phyloP scores from a whole-genome alignment of 2,329 filamentous ascomycete species.

The Epichloe bromicola region DNA sequence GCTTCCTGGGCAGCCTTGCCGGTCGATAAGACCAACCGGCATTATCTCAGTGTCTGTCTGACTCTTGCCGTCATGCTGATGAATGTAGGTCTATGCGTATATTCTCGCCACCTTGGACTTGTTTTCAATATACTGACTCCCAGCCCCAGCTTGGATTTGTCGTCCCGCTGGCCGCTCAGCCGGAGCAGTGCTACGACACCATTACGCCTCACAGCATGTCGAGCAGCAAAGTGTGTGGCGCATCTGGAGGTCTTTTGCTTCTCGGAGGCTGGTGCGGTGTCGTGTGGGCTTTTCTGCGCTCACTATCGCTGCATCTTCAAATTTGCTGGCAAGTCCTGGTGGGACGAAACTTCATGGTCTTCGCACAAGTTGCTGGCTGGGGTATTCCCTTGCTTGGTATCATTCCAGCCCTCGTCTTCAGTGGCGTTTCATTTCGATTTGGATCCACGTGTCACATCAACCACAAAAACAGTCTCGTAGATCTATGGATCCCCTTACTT shows the following conservation, averaged over 20 bases:
- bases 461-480: constrained; percentile 66
- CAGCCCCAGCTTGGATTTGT: constrained; percentile 66
- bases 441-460: constrained; percentile 91
- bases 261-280: constrained; percentile 74
- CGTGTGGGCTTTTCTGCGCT: constrained; percentile 84
- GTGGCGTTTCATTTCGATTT: constrained; percentile 89
- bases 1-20: constrained; percentile 70
- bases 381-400: constrained; percentile 67
- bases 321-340: constrained; percentile 95
- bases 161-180: constrained; percentile 66
- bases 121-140: constrained; percentile 9
- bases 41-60: constrained; percentile 86
- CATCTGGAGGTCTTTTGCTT: constrained; percentile 75
- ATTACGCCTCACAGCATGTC: constrained; percentile 94
- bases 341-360: constrained; percentile 80
- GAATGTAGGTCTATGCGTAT: constrained; percentile 45
- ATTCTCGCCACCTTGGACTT: not conserved
- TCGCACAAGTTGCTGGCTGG: constrained; percentile 70
- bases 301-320: constrained; percentile 85
- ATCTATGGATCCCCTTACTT: constrained; percentile 83
- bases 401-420: constrained; percentile 64
- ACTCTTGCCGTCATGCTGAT: constrained; percentile 64
- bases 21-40: constrained; percentile 76
- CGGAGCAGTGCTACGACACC: constrained; percentile 70
- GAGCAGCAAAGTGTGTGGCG: constrained; percentile 67